Evolutionary conservation across 1,284 basidiomycete genomes (phyloP).

Genomic region (Apiotrichum domesticum): DNA sequence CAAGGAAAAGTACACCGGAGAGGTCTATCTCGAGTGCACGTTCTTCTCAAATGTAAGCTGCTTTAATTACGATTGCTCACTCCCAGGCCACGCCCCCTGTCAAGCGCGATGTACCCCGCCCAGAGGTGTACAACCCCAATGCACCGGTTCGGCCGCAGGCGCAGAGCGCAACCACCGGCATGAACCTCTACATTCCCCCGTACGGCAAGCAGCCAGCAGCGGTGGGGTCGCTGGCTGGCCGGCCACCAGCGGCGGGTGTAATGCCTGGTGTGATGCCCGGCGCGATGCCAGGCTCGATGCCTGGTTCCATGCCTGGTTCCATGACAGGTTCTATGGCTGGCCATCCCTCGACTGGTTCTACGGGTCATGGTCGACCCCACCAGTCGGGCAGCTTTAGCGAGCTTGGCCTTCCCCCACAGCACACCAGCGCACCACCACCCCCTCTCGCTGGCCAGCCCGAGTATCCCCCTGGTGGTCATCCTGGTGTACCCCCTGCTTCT

Average conservation of each 20-base stretch:
- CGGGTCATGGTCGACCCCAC: not conserved
- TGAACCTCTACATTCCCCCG: constrained; percentile 43
- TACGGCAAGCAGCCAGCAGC: constrained; percentile 22
- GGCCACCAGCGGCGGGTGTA: not conserved
- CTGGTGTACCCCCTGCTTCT: not conserved
- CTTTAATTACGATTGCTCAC: not conserved
- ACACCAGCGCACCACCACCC: not conserved
- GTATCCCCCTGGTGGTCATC: constrained; percentile 13
- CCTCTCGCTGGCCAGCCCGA: constrained; percentile 7
- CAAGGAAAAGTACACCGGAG: constrained; percentile 88
- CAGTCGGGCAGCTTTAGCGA: constrained; percentile 28
- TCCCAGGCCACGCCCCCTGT: constrained; percentile 38
- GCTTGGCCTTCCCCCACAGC: constrained; percentile 34
- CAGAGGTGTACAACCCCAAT: constrained; percentile 18
- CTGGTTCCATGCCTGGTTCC: no score
- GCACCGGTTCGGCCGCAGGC: constrained; percentile 19
- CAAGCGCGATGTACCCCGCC: constrained; percentile 38
- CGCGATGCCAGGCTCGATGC: no score
- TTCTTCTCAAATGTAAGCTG: constrained; percentile 86
- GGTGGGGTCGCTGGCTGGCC: not conserved
- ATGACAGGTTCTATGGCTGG: no score
- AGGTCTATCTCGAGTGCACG: constrained; percentile 88
- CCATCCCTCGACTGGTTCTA: no score
- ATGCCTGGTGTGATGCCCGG: not conserved
- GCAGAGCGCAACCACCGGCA: constrained; percentile 37